Evolutionary conservation across 1,284 basidiomycete genomes (phyloP), one percentile per base, ranked within the genome.

Genomic region (Mycena sp.): DNA sequence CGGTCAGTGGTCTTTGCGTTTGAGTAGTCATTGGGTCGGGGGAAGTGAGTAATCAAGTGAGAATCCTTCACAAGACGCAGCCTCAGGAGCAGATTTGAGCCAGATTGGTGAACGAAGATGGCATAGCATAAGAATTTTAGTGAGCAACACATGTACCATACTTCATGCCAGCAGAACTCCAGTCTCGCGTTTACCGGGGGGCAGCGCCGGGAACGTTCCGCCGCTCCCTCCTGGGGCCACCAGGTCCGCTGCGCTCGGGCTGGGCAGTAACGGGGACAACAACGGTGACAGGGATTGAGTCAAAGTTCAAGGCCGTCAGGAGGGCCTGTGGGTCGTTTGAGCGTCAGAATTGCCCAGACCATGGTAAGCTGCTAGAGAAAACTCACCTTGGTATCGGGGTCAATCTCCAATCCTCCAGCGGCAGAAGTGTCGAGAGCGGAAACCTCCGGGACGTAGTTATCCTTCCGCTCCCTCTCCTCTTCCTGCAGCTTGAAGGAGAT

Each of bases 401-500:
- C 96, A 76, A 98, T 86, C 77, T 96, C 92, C 64, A 98, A 84
- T 5, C 59, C 66, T 53, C 90, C 91, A 65, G 81, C 80, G 40
- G 85, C 86, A 69, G 84, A 84, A 66, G 88, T 90, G 79, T 96
- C 94, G 70, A 98, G 92, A 56, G 96, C 96, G 67, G 96, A 98
- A 58, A 97, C 90, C 76, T 98, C 96, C 71, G 96, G 96, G 58
- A 98, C 95, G 81, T 96, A 98, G 86, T 97, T 96, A 80, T 98
- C 96, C 89, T 99, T 99, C 78, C 97, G 87, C 85, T 99, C 98
- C 72, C 98, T 90, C 86, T 99, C 98, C 84, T 99, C 98, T 80
- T 99, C 98, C 82, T 99, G 98, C 72, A 99, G 93, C 85, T 98
- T 98, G 95, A 99, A 99, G 70, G 96, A 99, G 81, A 99, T 99